A percentile compares a stretch with the other conserved stretches of the same genome.
Conservation (phyloP, 2,329 filamentous ascomycete genomes). For the Aspergillus sp. region DNA sequence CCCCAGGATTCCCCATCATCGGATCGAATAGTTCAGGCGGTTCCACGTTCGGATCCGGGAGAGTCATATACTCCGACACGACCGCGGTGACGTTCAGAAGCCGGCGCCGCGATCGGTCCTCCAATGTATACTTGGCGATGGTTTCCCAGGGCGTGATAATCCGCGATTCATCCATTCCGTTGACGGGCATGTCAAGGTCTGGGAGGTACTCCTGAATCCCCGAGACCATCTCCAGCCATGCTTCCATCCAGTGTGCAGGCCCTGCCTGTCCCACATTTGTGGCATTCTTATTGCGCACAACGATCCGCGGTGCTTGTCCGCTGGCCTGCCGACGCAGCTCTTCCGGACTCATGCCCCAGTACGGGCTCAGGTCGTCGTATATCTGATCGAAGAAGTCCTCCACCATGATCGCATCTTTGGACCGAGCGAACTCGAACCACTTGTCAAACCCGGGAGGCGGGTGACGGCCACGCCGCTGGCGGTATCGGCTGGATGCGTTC, state of each 20-base stretch:
- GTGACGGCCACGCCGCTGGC: slow-evolving; percentile 44
- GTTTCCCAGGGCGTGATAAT: slow-evolving; percentile 48
- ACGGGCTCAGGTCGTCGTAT: slow-evolving; percentile 49
- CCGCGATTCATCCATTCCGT: slow-evolving; percentile 50
- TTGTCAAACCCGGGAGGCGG: slow-evolving; percentile 50
- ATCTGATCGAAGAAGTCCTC: slow-evolving; percentile 54
- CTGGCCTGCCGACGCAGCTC: slow-evolving; percentile 42
- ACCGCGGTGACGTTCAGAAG: background rate
- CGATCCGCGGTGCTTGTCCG: slow-evolving; percentile 37
- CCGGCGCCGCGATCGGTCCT: slow-evolving; percentile 23
- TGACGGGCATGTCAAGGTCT: slow-evolving; percentile 48
- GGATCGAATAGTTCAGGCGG: slow-evolving; percentile 13
- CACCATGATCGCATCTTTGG: slow-evolving; percentile 42
- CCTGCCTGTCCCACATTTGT: slow-evolving; percentile 26
- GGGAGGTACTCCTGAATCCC: slow-evolving; percentile 39
- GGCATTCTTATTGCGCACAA: slow-evolving; percentile 39
- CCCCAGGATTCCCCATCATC: slow-evolving; percentile 21
- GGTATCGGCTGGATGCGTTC: slow-evolving; percentile 42
- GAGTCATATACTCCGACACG: slow-evolving; percentile 11
- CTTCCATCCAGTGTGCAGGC: slow-evolving; percentile 34
- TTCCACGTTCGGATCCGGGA: background rate
- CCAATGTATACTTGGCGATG: slow-evolving; percentile 38
- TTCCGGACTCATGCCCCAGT: slow-evolving; percentile 46
- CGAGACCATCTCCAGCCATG: slow-evolving; percentile 42
- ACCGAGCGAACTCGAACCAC: slow-evolving; percentile 47